Base-by-base conservation (phyloP, 2,329 filamentous ascomycete genomes). In the Dissoconium aciculare region DNA sequence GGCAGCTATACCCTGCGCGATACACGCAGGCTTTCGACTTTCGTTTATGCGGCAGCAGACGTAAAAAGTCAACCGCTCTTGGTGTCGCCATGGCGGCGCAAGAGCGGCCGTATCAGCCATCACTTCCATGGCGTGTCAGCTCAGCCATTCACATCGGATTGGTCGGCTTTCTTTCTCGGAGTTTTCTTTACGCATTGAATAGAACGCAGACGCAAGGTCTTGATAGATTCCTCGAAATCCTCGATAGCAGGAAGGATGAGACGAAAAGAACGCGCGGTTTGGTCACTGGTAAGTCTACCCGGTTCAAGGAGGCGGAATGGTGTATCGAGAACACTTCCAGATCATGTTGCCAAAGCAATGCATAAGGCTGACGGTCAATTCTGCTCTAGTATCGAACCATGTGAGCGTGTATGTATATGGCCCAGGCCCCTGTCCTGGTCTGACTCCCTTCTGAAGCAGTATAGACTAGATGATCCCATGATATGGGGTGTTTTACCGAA, bases 401-500 rank as follows among this genome's bases (percentile, higher is more conserved):
- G 70, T 83, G 42, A 84, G 78, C 54, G 76, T 91, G 80, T 89
- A 77, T 58, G 78, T 77, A 55, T n/a, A n/a, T 42, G 19, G n/a
- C 8, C 51, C 56, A 53, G 34, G 33, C 38, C 37, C 26, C 14
- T 16, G 15, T 15, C 30, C 14, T 15, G 14, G 17, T 15, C 27
- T 31, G 21, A 32, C 33, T 17, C 24, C 11, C 13, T n/a, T 28
- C 32, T 39, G 28, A 40, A 28, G 32, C 24, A 27, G 24, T 41
- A 41, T 53, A 94, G 87, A 36, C 61, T 95, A 45, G 89, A 98
- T 57, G 89, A 98, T 59, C 89, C 89, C 15, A 59, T 95, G 35
- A 74, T 94, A 44, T 98, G 87, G 87, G 89, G 87, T 11, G 71
- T 83, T 19, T 61, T 98, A 3, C 89, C 89, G 1, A 55, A 81